These are phyloP conservation scores for Datisca glomerata DNA, from an alignment of 306 rosid species.

Conservation along the genomic window DNA sequence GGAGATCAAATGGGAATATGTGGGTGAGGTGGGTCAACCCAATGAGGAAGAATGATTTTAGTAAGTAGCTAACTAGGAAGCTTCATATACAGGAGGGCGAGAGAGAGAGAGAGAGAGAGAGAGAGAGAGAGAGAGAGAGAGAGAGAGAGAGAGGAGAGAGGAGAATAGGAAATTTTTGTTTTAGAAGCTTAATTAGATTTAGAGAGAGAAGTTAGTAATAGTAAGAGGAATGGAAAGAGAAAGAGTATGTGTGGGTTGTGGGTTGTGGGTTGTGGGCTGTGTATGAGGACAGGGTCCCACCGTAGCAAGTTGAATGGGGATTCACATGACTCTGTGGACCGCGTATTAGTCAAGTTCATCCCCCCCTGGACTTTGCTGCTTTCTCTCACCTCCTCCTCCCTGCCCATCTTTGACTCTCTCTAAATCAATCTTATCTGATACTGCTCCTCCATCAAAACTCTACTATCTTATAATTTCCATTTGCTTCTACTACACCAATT, in stretches of 20 bases:
- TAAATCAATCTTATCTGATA: conserved; percentile 16
- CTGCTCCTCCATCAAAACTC: neutral
- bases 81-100: conserved; percentile 22
- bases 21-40: conserved; percentile 60
- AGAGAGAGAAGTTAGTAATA: conserved; percentile 10
- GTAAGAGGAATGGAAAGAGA: neutral
- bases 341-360: conserved; percentile 58
- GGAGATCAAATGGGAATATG: conserved; percentile 23
- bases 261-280: conserved; percentile 42
- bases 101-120: neutral
- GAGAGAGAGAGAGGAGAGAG: conserved; percentile 6
- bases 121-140: neutral
- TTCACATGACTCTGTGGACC: conserved; percentile 88
- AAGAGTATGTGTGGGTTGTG: conserved; percentile 31
- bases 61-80: conserved; percentile 41
- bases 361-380: conserved; percentile 76
- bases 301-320: conserved; percentile 65
- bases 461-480: conserved; percentile 17
- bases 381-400: conserved; percentile 20
- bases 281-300: conserved; percentile 50
- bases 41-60: conserved; percentile 11
- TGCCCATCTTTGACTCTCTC: neutral
- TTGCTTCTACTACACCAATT: conserved; percentile 12
- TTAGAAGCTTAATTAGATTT: neutral
- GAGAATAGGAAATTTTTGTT: conserved; percentile 8